Base-by-base conservation (phyloP, 2,329 filamentous ascomycete genomes). In the Pestalotiopsis sp. region DNA sequence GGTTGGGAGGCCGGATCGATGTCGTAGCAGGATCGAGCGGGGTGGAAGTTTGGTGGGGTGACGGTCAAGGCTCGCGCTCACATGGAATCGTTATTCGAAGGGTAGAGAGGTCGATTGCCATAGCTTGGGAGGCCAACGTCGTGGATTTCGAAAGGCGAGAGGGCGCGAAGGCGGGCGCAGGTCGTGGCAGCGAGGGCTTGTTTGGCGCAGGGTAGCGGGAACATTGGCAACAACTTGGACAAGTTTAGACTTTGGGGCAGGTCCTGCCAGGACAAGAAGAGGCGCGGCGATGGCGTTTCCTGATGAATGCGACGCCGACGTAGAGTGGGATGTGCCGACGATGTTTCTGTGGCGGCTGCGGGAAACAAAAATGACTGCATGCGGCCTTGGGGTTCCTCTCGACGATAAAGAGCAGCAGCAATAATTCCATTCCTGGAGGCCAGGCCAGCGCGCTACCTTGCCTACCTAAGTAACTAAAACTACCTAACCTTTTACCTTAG, bases 61-160 rank as follows among this genome's bases (percentile, higher is more conserved):
- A 76, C 74, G 76, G 72, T 72, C 75, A 59, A 63, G 71, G 68
- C 70, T 69, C 70, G 70, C 72, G 75, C 77, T 78, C 77, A 78
- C 77, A 77, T 75, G 72, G 74, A 77, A 70, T 77, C 74, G 72
- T 71, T 70, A 64, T 73, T 72, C 70, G 52, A 67, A 63, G 70
- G 71, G 67, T 68, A 68, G 72, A 70, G 70, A 69, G 74, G 70
- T 69, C 72, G 77, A 75, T 72, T 75, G 74, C 77, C 77, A 79
- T 79, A 78, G 70, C 73, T 75, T 68, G 75, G 73, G 69, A 70
- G 67, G 70, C 69, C 67, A 66, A 36, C 13, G 7, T 59, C 14
- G 27, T 59, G 25, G 20, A n/a, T 27, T 62, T 52, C 17, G 20
- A 20, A 52, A 6, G 36, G 70, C 71, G 58, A 71, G 67, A 68